Evolutionary conservation across 164 flowering plant genomes (phyloP).

Genomic region (Piper longum): DNA sequence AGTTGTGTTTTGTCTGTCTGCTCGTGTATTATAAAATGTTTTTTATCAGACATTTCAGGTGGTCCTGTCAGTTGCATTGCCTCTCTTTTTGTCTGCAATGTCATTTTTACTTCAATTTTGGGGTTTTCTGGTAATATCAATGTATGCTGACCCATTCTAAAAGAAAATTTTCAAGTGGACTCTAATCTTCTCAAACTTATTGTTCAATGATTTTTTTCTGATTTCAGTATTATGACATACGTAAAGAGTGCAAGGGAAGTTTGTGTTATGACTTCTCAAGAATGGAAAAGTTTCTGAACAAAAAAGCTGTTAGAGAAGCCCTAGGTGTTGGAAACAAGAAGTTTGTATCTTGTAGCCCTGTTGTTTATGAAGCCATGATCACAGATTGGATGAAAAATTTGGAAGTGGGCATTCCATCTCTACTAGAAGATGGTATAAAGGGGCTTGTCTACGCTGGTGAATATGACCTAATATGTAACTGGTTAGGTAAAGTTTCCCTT

Average conservation of each 20-base stretch:
- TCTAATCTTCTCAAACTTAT: not conserved
- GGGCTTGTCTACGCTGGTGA: slow-evolving; percentile 68
- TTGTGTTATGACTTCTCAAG: slow-evolving; percentile 78
- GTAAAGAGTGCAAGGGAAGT: slow-evolving; percentile 60
- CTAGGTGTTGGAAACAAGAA: slow-evolving; percentile 60
- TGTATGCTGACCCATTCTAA: slow-evolving; percentile 22
- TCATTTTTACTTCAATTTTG: slow-evolving; percentile 40
- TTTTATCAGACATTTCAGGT: slow-evolving; percentile 40
- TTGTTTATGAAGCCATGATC: slow-evolving; percentile 60
- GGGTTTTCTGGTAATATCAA: slow-evolving; percentile 32
- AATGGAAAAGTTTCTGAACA: slow-evolving; percentile 54
- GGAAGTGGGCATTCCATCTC: slow-evolving; percentile 59
- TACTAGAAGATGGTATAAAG: slow-evolving; percentile 60
- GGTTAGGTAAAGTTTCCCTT: slow-evolving; percentile 42
- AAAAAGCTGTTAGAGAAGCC: slow-evolving; percentile 42
- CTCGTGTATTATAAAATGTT: not conserved
- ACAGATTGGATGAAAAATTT: slow-evolving; percentile 74
- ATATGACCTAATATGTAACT: slow-evolving; percentile 76
- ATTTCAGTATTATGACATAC: slow-evolving; percentile 60
- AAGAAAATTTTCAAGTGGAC: not conserved
- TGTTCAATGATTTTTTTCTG: not conserved
- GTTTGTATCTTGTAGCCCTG: slow-evolving; percentile 65
- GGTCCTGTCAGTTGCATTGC: slow-evolving; percentile 35
- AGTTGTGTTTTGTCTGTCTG: not conserved
- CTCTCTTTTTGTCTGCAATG: slow-evolving; percentile 39